phyloP scores from a whole-genome alignment of 78 protist genomes.

The Chrysochromulina tobinii region DNA sequence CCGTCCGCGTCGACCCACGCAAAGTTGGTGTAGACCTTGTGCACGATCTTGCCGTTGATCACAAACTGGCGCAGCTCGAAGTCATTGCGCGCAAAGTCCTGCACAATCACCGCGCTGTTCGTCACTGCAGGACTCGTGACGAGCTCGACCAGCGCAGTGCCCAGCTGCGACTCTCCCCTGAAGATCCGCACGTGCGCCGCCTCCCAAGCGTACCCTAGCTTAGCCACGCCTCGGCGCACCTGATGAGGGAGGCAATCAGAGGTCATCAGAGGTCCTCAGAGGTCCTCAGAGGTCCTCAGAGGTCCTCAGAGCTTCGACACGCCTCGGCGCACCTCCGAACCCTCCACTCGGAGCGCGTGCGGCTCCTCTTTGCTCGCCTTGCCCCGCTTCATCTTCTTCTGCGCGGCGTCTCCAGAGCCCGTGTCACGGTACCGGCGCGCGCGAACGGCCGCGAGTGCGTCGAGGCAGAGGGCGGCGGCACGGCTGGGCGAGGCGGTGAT shows the following conservation, averaged over 20 bases:
- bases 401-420: too few relatives aligned
- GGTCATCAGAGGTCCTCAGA: too few relatives aligned
- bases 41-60: not conserved
- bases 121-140: not conserved
- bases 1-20: slow-evolving; percentile 9
- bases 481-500: not conserved
- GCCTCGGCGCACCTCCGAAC: too few relatives aligned
- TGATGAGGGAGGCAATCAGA: too few relatives aligned
- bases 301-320: too few relatives aligned
- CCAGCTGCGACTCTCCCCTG: slow-evolving; percentile 19
- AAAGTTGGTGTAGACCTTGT: slow-evolving; percentile 23
- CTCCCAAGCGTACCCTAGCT: not conserved
- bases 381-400: too few relatives aligned
- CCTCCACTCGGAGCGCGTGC: too few relatives aligned
- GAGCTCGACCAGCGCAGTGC: not conserved
- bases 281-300: too few relatives aligned
- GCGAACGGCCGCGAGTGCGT: slow-evolving; percentile 7
- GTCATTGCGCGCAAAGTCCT: not conserved
- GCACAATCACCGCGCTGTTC: slow-evolving; percentile 2
- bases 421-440: not conserved
- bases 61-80: not conserved
- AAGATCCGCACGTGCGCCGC: slow-evolving; percentile 11
- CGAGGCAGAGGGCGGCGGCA: not conserved
- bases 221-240: too few relatives aligned
- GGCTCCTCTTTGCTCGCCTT: too few relatives aligned